phyloP scores from a whole-genome alignment of 495 filamentous ascomycete species.

The Podospora sp. region DNA sequence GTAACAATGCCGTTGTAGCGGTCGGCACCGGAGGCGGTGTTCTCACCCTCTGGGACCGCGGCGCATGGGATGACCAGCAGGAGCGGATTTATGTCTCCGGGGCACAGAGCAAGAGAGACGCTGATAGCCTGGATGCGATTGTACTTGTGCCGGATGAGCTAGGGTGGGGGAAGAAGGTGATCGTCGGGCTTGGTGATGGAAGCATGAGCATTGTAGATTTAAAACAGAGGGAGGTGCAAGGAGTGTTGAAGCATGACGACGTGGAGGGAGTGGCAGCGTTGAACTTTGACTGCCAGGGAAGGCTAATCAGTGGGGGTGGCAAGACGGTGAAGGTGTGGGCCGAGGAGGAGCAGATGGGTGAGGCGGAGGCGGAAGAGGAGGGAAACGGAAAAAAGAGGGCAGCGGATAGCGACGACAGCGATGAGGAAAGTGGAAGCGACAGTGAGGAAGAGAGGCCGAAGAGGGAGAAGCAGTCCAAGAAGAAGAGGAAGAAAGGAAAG shows the following conservation, averaged over 20 bases:
- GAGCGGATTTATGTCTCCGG: constrained; percentile 76
- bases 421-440: constrained; percentile 35
- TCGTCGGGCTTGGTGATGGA: constrained; percentile 77
- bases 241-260: constrained; percentile 73
- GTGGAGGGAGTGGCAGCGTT: constrained; percentile 77
- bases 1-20: constrained; percentile 73
- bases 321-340: constrained; percentile 83
- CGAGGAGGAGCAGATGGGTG: constrained; percentile 41
- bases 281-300: constrained; percentile 77
- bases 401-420: constrained; percentile 46
- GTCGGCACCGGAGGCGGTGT: constrained; percentile 80
- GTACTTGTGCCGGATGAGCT: constrained; percentile 66
- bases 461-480: constrained; percentile 40
- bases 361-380: constrained; percentile 50
- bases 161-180: constrained; percentile 67
- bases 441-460: constrained; percentile 51
- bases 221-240: constrained; percentile 42
- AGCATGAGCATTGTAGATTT: constrained; percentile 50
- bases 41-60: constrained; percentile 89
- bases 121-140: constrained; percentile 72
- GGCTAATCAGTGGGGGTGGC: constrained; percentile 86
- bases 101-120: constrained; percentile 58
- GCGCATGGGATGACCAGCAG: constrained; percentile 91
- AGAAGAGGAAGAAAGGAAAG: constrained; percentile 54
- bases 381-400: constrained; percentile 49